Evolutionary conservation across 2,329 filamentous ascomycete species (phyloP).

Genomic region (Monilinia vaccinii-corymbosi): DNA sequence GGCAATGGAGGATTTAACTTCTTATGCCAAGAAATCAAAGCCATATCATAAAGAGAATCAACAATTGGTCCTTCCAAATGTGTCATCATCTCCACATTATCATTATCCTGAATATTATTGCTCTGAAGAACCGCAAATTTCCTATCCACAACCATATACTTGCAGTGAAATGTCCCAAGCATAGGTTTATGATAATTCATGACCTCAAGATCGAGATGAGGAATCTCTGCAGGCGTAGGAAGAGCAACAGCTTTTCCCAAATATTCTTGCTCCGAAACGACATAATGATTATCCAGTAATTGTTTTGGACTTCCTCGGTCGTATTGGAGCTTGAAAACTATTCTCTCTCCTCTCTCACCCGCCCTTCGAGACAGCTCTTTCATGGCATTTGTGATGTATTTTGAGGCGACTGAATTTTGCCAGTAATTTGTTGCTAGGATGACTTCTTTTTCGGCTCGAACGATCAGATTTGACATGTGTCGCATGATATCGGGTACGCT

Average conservation of each 20-base stretch:
- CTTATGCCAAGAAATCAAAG: conserved; percentile 63
- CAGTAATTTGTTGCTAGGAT: conserved; percentile 66
- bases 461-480: conserved; percentile 70
- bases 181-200: conserved; percentile 63
- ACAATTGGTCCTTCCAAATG: conserved; percentile 70
- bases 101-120: conserved; percentile 72
- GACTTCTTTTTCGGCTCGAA: conserved; percentile 61
- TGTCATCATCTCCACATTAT: conserved; percentile 74
- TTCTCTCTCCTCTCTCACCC: conserved; percentile 43
- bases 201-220: conserved; percentile 62
- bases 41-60: conserved; percentile 66
- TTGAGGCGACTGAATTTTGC: conserved; percentile 59
- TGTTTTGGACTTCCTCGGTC: conserved; percentile 61
- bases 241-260: conserved; percentile 48
- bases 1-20: conserved; percentile 51
- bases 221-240: conserved; percentile 55
- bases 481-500: conserved; percentile 59
- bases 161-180: conserved; percentile 68
- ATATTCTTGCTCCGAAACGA: conserved; percentile 49
- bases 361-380: conserved; percentile 59
- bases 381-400: conserved; percentile 58
- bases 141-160: conserved; percentile 70
- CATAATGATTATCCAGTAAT: conserved; percentile 54
- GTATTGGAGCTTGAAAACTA: conserved; percentile 67
- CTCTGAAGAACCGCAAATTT: conserved; percentile 63